phyloP scores from a whole-genome alignment of 2,329 filamentous ascomycete genomes.

The Fusarium sp. region DNA sequence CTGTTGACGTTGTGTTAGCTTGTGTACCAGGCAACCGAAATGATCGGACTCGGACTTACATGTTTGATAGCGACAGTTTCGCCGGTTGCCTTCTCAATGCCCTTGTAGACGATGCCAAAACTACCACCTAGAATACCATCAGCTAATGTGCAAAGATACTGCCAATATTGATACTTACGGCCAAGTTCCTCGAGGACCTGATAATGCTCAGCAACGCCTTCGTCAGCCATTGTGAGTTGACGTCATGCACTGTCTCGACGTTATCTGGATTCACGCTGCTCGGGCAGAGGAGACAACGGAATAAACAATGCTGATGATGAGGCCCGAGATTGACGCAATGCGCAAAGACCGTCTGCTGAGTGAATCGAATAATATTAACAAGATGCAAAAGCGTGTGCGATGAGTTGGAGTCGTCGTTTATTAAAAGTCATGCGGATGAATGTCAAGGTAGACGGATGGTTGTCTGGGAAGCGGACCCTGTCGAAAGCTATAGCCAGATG shows the following conservation, averaged over 20 bases:
- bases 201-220: constrained; percentile 83
- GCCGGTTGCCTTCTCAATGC: constrained; percentile 88
- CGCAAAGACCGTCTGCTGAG: neutral
- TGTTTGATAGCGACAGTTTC: constrained; percentile 97
- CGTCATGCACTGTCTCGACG: constrained; percentile 37
- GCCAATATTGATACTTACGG: constrained; percentile 67
- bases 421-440: constrained; percentile 33
- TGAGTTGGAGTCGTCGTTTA: constrained; percentile 26
- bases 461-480: constrained; percentile 49
- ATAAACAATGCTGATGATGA: constrained; percentile 11
- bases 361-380: constrained; percentile 1
- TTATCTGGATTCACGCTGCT: constrained; percentile 18
- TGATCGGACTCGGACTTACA: constrained; percentile 65
- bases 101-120: constrained; percentile 97
- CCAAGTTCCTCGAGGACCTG: constrained; percentile 96
- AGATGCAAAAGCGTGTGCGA: neutral
- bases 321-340: neutral
- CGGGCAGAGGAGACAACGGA: constrained; percentile 10
- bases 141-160: constrained; percentile 3
- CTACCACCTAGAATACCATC: constrained; percentile 77
- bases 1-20: constrained; percentile 56
- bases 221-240: constrained; percentile 61
- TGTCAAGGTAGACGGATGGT: constrained; percentile 38
- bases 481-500: constrained; percentile 36
- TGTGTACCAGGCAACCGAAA: constrained; percentile 24